These are phyloP conservation scores for Spirogloea muscicola DNA, from an alignment of 139 green algal genomes.

Conservation along the genomic window DNA sequence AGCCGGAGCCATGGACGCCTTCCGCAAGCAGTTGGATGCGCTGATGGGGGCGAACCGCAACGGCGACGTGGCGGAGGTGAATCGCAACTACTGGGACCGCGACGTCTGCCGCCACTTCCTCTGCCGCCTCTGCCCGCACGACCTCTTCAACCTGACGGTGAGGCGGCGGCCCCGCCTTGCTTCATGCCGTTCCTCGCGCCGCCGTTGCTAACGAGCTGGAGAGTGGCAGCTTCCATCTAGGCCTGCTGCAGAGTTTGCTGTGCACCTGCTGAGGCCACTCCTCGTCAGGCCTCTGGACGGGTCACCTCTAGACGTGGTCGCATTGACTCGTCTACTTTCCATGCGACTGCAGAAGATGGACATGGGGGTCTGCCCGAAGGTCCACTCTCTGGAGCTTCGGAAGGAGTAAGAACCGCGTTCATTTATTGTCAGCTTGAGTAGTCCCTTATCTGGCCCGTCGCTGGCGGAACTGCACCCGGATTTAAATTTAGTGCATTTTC, in stretches of 20 bases:
- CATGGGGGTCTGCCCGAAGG: constrained; percentile 14
- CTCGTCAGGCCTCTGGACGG: no score
- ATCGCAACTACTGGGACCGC: constrained; percentile 37
- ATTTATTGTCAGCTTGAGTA: background rate
- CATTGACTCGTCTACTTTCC: no score
- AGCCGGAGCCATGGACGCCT: constrained; percentile 46
- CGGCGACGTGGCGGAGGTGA: constrained; percentile 34
- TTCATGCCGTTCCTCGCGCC: no score
- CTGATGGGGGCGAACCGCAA: constrained; percentile 49
- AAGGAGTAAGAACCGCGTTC: constrained; percentile 16
- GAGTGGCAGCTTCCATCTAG: no score
- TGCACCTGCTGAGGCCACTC: no score
- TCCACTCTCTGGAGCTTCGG: constrained; percentile 31
- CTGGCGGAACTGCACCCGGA: no score
- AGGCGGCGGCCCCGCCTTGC: no score
- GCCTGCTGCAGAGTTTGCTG: no score
- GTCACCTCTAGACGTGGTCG: no score
- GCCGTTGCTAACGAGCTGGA: no score
- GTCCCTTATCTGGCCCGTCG: no score
- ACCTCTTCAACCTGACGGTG: constrained; percentile 42
- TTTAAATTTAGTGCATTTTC: no score
- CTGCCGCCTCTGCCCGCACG: constrained; percentile 43
- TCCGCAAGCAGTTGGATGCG: constrained; percentile 45
- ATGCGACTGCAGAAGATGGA: constrained; percentile 51
- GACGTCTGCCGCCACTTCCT: constrained; percentile 40